These are phyloP conservation scores for Rhodotorula sp. DNA, from an alignment of 1,284 basidiomycete genomes.

Conservation along the genomic window DNA sequence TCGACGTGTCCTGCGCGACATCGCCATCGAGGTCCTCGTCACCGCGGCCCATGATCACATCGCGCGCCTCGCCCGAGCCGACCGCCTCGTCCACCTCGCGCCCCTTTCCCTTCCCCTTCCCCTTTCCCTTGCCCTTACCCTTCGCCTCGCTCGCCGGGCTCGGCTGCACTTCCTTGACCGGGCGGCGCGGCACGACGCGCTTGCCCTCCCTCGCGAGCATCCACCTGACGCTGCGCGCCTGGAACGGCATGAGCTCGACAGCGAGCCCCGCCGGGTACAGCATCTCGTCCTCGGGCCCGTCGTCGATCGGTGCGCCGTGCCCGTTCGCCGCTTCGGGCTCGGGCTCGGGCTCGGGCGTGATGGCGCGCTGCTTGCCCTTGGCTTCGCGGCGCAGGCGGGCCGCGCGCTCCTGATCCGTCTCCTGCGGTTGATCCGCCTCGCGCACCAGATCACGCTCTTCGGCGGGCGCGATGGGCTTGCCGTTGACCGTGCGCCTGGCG, in stretches of 20 bases:
- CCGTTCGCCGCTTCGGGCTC: background rate
- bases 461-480: slow-evolving; percentile 9
- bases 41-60: background rate
- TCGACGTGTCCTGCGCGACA: background rate
- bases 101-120: background rate
- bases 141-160: background rate
- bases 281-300: slow-evolving; percentile 28
- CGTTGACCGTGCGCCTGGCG: slow-evolving; percentile 24
- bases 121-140: background rate
- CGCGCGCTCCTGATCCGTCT: slow-evolving; percentile 12
- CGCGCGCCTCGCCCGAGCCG: background rate
- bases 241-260: slow-evolving; percentile 43
- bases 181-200: background rate
- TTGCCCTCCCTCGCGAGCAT: slow-evolving; percentile 44
- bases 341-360: background rate
- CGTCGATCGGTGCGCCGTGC: background rate
- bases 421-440: background rate
- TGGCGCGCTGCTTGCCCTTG: slow-evolving; percentile 38
- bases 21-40: background rate
- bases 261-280: slow-evolving; percentile 25
- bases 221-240: slow-evolving; percentile 42
- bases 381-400: slow-evolving; percentile 8
- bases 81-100: background rate
- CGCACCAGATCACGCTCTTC: background rate
- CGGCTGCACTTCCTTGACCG: too few relatives aligned